Conservation (phyloP, 495 filamentous ascomycete genomes). For the Aspergillus biplanus region DNA sequence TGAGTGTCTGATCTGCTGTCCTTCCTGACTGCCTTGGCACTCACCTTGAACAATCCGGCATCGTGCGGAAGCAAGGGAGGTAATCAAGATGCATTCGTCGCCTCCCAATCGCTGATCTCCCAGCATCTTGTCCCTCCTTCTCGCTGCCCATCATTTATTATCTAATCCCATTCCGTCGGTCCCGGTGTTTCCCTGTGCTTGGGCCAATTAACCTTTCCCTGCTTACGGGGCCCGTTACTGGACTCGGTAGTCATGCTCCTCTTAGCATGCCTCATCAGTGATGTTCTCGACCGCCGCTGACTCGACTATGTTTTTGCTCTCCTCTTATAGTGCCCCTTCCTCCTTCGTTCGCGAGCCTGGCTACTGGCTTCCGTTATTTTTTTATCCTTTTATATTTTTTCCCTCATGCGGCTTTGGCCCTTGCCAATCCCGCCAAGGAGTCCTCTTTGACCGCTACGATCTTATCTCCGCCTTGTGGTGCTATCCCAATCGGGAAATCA, state of each 20-base stretch:
- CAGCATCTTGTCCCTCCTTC: constrained; percentile 11
- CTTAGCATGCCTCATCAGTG: constrained; percentile 14
- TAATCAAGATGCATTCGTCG: constrained; percentile 27
- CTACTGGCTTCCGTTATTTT: constrained; percentile 20
- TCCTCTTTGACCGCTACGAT: constrained; percentile 19
- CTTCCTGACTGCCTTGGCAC: constrained; percentile 11
- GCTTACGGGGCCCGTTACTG: constrained; percentile 27
- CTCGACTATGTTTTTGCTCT: constrained; percentile 24
- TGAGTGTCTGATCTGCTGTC: constrained; percentile 1
- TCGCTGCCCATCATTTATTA: constrained; percentile 25
- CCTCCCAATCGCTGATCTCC: constrained; percentile 6
- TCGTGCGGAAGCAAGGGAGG: constrained; percentile 26
- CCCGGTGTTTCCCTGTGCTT: constrained; percentile 21
- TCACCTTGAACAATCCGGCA: constrained; percentile 23
- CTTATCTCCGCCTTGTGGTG: constrained; percentile 15
- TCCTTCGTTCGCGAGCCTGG: constrained; percentile 16
- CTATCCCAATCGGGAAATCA: constrained; percentile 24
- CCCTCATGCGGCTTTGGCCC: constrained; percentile 6
- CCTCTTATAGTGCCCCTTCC: constrained; percentile 32
- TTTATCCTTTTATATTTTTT: constrained; percentile 11
- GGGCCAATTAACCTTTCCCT: constrained; percentile 21
- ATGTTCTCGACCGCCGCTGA: constrained; percentile 32
- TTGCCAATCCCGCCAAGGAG: constrained; percentile 15
- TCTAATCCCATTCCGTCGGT: constrained; percentile 31
- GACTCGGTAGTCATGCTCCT: constrained; percentile 26